Percentiles rank a stretch among this genome's conserved stretches.
These are phyloP conservation scores for Paspalum notatum DNA, from an alignment of 176 grass and related monocot species.

Conservation along the genomic window DNA sequence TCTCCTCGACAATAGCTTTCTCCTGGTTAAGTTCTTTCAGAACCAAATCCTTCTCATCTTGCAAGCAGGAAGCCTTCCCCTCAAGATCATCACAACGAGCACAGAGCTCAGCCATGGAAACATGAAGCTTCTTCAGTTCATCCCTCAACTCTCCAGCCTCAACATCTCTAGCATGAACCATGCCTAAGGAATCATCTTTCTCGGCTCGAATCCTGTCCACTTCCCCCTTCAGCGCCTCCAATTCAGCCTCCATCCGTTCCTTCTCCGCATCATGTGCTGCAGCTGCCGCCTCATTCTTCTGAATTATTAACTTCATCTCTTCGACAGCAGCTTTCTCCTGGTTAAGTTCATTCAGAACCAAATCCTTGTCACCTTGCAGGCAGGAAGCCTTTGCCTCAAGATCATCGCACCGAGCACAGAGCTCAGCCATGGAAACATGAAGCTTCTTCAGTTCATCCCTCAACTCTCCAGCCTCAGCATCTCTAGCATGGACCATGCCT, in stretches of 20 bases:
- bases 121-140: conserved; percentile 21
- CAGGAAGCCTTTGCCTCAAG: too few species aligned
- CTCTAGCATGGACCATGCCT: too few species aligned
- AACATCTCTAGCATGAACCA: conserved; percentile 28
- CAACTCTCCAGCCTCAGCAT: too few species aligned
- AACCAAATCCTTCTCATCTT: conserved; percentile 35
- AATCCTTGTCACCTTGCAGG: too few species aligned
- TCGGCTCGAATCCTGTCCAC: conserved; percentile 33
- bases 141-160: conserved; percentile 30
- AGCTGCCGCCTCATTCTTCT: too few species aligned
- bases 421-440: too few species aligned
- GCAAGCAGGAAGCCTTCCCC: background rate
- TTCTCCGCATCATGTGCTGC: conserved; percentile 7
- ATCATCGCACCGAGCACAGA: too few species aligned
- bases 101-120: conserved; percentile 1
- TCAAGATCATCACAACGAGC: background rate
- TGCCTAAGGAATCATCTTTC: conserved; percentile 40
- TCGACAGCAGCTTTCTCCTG: too few species aligned
- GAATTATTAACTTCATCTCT: too few species aligned
- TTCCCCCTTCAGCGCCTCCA: conserved; percentile 1
- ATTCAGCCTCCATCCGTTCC: conserved; percentile 1
- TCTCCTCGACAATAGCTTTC: conserved; percentile 12
- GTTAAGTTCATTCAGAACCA: too few species aligned
- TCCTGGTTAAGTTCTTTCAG: conserved; percentile 31
- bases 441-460: too few species aligned